Percentiles rank a stretch among this genome's conserved stretches.
phyloP scores from a whole-genome alignment of 106 monocot species.

The Dendrobium officinale region DNA sequence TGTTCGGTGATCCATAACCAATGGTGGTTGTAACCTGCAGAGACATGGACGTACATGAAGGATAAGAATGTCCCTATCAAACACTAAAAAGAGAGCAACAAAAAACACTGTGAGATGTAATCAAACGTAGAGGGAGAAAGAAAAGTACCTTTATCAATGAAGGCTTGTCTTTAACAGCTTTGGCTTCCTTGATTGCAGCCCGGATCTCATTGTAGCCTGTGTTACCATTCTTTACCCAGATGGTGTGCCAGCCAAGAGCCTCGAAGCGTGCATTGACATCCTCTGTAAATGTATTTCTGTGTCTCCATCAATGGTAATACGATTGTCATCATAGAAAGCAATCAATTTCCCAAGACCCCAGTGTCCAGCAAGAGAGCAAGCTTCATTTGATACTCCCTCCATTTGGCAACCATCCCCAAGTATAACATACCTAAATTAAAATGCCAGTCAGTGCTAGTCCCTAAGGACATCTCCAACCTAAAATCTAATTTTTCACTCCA shows the following conservation, averaged over 20 bases:
- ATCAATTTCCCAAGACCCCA: constrained; percentile 95
- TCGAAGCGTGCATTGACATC: constrained; percentile 89
- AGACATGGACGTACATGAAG: neutral
- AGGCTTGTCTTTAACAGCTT: constrained; percentile 67
- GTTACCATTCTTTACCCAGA: constrained; percentile 99
- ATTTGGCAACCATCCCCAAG: constrained; percentile 73
- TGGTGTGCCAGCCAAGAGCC: constrained; percentile 96
- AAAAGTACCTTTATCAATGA: constrained; percentile 53
- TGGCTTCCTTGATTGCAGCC: constrained; percentile 63
- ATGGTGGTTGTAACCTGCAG: constrained; percentile 72
- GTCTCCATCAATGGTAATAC: constrained; percentile 95
- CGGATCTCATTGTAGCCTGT: constrained; percentile 62
- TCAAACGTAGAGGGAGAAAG: neutral
- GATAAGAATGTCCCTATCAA: neutral
- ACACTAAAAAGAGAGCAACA: neutral
- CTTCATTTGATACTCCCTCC: constrained; percentile 84
- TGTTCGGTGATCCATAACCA: constrained; percentile 80
- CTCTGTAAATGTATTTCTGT: constrained; percentile 95
- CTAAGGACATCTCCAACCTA: too few relatives aligned
- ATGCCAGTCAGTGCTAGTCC: neutral
- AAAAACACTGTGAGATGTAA: neutral
- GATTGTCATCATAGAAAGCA: constrained; percentile 97
- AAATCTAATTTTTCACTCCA: too few relatives aligned
- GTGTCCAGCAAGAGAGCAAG: constrained; percentile 78
- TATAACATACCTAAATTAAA: constrained; percentile 40